phyloP scores from a whole-genome alignment of 768 basidiomycete genomes.

The Phlebiopsis flavidoalba region DNA sequence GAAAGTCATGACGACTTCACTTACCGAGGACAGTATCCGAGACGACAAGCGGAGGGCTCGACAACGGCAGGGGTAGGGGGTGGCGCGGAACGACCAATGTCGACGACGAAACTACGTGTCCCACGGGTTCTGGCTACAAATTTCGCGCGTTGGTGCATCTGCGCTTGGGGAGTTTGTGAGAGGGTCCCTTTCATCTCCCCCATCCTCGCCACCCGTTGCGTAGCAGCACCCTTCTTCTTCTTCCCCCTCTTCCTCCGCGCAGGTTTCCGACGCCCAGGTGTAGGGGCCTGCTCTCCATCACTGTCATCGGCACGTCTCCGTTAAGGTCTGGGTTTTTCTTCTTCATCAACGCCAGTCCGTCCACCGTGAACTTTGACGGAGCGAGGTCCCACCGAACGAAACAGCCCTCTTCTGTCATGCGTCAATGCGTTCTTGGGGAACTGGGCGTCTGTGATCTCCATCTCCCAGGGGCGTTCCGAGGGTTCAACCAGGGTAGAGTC shows the following conservation, averaged over 20 bases:
- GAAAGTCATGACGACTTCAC: slow-evolving; percentile 14
- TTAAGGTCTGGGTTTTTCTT: slow-evolving; percentile 19
- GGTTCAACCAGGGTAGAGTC: not conserved
- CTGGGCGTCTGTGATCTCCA: not conserved
- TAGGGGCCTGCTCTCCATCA: slow-evolving; percentile 39
- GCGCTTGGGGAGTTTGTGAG: slow-evolving; percentile 11
- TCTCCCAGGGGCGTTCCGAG: not conserved
- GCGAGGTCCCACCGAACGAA: not conserved
- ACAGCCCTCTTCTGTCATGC: slow-evolving; percentile 2
- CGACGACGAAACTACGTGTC: slow-evolving; percentile 7
- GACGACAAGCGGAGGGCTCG: slow-evolving; percentile 55
- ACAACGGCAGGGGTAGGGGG: slow-evolving; percentile 17
- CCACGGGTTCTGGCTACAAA: slow-evolving; percentile 8
- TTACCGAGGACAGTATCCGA: slow-evolving; percentile 73
- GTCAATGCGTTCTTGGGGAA: not conserved
- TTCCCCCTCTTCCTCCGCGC: slow-evolving; percentile 21
- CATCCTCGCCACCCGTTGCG: slow-evolving; percentile 16
- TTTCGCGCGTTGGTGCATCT: not conserved
- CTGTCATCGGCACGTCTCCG: slow-evolving; percentile 57
- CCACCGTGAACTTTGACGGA: not conserved
- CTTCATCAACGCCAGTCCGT: slow-evolving; percentile 29
- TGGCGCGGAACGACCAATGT: slow-evolving; percentile 16
- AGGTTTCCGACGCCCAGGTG: slow-evolving; percentile 37
- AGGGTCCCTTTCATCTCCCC: slow-evolving; percentile 16
- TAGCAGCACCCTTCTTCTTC: slow-evolving; percentile 26